phyloP scores from a whole-genome alignment of 202 grass and related monocot genomes.

The Panicum hallii region DNA sequence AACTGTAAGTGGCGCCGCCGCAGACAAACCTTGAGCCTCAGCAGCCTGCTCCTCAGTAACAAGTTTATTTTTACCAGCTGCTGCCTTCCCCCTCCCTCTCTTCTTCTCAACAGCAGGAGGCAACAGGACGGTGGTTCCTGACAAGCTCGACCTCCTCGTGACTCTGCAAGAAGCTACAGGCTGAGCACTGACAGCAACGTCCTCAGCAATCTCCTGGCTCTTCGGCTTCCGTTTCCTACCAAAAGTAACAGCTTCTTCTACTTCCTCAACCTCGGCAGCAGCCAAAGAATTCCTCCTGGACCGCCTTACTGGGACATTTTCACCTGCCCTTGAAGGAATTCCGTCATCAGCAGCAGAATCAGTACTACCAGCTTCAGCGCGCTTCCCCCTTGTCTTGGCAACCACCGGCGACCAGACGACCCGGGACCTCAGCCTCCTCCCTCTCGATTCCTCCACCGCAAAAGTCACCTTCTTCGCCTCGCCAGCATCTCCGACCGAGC shows the following conservation, averaged over 20 bases:
- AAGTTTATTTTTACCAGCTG: not conserved
- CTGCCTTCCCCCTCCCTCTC: constrained; percentile 14
- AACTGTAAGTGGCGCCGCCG: not conserved
- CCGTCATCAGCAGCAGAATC: not conserved
- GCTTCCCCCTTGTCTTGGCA: constrained; percentile 25
- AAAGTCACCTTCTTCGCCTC: constrained; percentile 50
- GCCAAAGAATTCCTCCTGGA: not conserved
- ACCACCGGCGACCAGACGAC: constrained; percentile 31
- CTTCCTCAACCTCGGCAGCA: not conserved
- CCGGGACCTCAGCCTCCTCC: not conserved
- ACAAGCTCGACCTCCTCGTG: constrained; percentile 40
- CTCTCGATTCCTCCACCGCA: not conserved
- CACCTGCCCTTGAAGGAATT: not conserved
- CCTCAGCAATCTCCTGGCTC: not conserved
- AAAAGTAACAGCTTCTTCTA: not conserved
- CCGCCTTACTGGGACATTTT: not conserved
- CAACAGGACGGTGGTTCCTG: not conserved
- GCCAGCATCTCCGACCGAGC: not conserved
- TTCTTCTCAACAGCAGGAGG: constrained; percentile 42
- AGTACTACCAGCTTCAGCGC: too few relatives aligned
- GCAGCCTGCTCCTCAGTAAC: constrained; percentile 7
- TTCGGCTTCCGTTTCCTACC: not conserved
- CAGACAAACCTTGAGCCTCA: not conserved
- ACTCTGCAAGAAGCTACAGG: constrained; percentile 20
- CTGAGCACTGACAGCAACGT: not conserved